Percentiles rank a stretch among this genome's conserved stretches.
Conservation (phyloP, 2,329 filamentous ascomycete genomes). For the Fusarium keratoplasticum region DNA sequence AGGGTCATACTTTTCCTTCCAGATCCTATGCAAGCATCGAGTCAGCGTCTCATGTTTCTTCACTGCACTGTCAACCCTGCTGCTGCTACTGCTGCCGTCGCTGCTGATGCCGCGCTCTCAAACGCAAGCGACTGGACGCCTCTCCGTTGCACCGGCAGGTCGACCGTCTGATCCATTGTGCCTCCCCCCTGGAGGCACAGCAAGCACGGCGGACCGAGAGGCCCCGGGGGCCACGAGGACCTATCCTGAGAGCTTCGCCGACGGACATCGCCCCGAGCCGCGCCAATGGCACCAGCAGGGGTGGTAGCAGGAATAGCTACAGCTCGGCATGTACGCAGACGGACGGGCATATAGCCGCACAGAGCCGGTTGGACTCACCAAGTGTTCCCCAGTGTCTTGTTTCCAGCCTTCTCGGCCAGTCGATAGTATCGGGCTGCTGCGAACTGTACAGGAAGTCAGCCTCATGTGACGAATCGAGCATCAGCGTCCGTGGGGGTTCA, state of each 20-base stretch:
- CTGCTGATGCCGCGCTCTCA: neutral
- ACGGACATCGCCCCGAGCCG: conserved; percentile 7
- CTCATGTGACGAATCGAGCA: conserved; percentile 54
- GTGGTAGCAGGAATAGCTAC: conserved; percentile 5
- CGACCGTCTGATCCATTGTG: conserved; percentile 10
- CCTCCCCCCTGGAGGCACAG: conserved; percentile 5
- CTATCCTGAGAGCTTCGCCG: conserved; percentile 24
- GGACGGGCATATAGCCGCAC: conserved; percentile 28
- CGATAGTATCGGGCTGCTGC: conserved; percentile 90
- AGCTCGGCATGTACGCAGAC: conserved; percentile 11
- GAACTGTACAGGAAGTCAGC: conserved; percentile 69
- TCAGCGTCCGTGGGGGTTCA: conserved; percentile 16
- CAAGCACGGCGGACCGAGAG: neutral
- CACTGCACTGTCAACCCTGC: neutral
- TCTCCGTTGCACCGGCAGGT: conserved; percentile 12
- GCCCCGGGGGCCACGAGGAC: conserved; percentile 18
- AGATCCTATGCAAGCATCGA: conserved; percentile 75
- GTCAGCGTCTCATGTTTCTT: conserved; percentile 25
- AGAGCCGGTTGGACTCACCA: conserved; percentile 74
- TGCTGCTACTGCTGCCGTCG: neutral
- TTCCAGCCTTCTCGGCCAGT: conserved; percentile 87
- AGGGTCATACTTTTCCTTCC: conserved; percentile 93
- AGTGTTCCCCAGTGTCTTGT: conserved; percentile 91
- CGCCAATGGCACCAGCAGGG: conserved; percentile 23
- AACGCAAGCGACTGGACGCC: conserved; percentile 13